Evolutionary conservation across 768 basidiomycete species (phyloP).

Genomic region (Podaxis sp.): DNA sequence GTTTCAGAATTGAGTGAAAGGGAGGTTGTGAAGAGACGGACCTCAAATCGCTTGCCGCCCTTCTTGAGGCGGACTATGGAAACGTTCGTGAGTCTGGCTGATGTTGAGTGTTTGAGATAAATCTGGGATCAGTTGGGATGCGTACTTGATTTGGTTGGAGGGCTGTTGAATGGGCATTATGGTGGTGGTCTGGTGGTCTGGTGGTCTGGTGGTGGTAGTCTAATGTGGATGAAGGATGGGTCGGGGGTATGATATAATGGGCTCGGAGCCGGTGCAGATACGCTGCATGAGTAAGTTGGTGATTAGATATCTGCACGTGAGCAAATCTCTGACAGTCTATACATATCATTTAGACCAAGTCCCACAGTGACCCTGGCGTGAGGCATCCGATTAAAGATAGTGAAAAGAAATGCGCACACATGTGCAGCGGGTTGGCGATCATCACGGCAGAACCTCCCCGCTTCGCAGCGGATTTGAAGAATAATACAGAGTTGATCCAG

Average conservation of each 20-base stretch:
- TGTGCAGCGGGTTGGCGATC: neutral
- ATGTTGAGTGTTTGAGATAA: neutral
- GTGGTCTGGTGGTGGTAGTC: slow-evolving; percentile 8
- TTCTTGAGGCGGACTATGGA: slow-evolving; percentile 96
- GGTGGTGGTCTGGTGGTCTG: slow-evolving; percentile 12
- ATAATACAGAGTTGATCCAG: neutral
- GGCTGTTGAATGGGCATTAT: slow-evolving; percentile 74
- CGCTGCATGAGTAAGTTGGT: neutral
- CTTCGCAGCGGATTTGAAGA: neutral
- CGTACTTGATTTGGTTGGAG: slow-evolving; percentile 86
- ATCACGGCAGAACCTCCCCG: neutral
- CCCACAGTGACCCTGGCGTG: no score
- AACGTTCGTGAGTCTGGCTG: slow-evolving; percentile 87
- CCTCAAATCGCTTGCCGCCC: slow-evolving; percentile 97
- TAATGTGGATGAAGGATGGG: neutral
- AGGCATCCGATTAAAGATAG: no score
- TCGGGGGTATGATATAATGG: neutral
- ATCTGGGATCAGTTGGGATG: neutral
- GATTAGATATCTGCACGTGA: neutral
- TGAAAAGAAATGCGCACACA: no score
- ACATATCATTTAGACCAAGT: neutral
- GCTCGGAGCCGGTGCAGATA: neutral
- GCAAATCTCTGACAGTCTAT: neutral
- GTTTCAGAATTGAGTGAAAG: neutral
- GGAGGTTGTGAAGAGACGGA: slow-evolving; percentile 28